A percentile compares a stretch with the other conserved stretches of the same genome.
Conservation (phyloP, 306 rosid genomes). For the Vigna unguiculata region DNA sequence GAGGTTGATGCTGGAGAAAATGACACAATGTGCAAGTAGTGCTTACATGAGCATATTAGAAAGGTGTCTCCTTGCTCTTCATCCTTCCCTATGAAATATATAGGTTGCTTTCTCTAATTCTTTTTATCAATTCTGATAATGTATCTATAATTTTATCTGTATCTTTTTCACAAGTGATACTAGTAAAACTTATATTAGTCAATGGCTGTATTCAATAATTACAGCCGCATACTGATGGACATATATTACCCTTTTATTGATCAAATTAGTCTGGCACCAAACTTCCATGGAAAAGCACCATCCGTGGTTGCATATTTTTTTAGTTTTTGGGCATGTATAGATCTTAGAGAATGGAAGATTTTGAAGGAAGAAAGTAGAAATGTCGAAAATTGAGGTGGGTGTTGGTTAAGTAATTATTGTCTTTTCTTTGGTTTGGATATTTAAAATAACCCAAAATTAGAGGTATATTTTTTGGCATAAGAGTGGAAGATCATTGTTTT, state of each 20-base stretch:
- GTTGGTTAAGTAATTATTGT: background rate
- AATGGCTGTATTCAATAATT: background rate
- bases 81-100: slow-evolving; percentile 35
- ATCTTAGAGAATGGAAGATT: background rate
- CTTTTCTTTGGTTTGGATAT: slow-evolving; percentile 20
- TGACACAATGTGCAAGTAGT: slow-evolving; percentile 91
- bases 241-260: slow-evolving; percentile 15
- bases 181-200: background rate
- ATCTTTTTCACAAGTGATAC: background rate
- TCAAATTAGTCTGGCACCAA: slow-evolving; percentile 32
- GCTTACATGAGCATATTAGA: slow-evolving; percentile 94
- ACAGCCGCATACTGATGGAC: background rate
- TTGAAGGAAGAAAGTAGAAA: background rate
- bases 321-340: slow-evolving; percentile 30
- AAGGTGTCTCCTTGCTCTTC: slow-evolving; percentile 59
- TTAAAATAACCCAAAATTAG: background rate
- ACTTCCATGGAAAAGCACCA: slow-evolving; percentile 17
- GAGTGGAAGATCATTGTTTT: slow-evolving; percentile 32
- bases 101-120: slow-evolving; percentile 14
- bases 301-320: slow-evolving; percentile 18
- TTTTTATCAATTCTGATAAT: slow-evolving; percentile 7
- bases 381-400: slow-evolving; percentile 5
- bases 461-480: slow-evolving; percentile 1
- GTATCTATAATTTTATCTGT: background rate
- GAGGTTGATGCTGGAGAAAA: slow-evolving; percentile 90